phyloP scores from a whole-genome alignment of 208 protist species.

The Acanthamoeba lenticulata region DNA sequence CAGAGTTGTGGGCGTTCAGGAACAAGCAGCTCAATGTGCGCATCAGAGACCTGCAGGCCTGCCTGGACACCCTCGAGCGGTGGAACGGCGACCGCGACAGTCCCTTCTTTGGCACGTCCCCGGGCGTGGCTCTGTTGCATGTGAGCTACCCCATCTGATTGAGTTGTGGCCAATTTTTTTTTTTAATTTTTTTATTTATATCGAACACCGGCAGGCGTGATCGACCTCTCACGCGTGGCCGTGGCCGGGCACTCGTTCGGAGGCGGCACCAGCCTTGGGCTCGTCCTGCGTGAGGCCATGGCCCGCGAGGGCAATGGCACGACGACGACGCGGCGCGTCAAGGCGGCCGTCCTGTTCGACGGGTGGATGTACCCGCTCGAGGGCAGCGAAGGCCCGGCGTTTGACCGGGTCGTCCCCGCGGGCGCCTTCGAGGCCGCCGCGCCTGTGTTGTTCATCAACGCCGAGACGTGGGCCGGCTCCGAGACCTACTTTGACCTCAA shows the following conservation, averaged over 20 bases:
- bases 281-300: background rate
- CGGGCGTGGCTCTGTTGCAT: too few relatives aligned
- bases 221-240: background rate
- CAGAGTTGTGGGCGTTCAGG: constrained; percentile 45
- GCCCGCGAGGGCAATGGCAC: background rate
- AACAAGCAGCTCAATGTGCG: background rate
- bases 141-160: too few relatives aligned
- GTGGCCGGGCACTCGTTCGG: constrained; percentile 38
- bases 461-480: constrained; percentile 9
- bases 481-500: constrained; percentile 42
- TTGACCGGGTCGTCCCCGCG: background rate
- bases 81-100: background rate
- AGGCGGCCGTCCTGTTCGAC: background rate
- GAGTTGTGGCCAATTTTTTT: too few relatives aligned
- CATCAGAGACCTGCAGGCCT: background rate
- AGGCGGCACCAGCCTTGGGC: background rate
- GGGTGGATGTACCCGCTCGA: constrained; percentile 43
- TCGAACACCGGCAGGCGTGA: background rate
- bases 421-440: background rate
- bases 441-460: constrained; percentile 37
- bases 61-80: background rate
- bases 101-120: background rate
- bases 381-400: constrained; percentile 4
- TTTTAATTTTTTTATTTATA: too few relatives aligned
- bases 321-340: background rate